These are phyloP conservation scores for Rubroshorea leprosula DNA, from an alignment of 345 rosid genomes.

Conservation along the genomic window DNA sequence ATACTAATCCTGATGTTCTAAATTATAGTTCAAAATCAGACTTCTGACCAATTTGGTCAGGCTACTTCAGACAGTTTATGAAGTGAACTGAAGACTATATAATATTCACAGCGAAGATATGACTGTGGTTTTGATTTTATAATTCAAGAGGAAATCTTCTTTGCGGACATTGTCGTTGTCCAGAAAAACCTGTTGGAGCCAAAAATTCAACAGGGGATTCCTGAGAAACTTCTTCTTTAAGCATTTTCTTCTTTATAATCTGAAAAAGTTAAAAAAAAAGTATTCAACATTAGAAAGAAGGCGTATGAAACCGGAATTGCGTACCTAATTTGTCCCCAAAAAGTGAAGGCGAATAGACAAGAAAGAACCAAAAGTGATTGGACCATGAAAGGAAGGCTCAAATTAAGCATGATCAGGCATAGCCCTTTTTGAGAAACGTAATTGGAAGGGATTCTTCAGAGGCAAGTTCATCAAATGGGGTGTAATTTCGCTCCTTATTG, in stretches of 20 bases:
- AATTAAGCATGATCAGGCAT: conserved; percentile 65
- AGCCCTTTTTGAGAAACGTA: conserved; percentile 59
- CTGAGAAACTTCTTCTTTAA: conserved; percentile 22
- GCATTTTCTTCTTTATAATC: conserved; percentile 4
- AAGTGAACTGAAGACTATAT: background rate
- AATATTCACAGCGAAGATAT: background rate
- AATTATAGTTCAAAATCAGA: conserved; percentile 9
- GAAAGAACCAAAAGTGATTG: conserved; percentile 13
- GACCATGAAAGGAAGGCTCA: conserved; percentile 9
- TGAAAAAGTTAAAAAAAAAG: conserved; percentile 6
- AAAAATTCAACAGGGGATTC: conserved; percentile 10
- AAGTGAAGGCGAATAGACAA: conserved; percentile 15
- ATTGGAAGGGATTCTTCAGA: conserved; percentile 68
- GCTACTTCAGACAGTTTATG: no score
- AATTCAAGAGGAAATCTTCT: background rate
- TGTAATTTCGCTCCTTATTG: conserved; percentile 55
- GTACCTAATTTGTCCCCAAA: conserved; percentile 21
- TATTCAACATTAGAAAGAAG: background rate
- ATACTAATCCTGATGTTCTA: background rate
- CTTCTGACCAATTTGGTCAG: conserved; percentile 5
- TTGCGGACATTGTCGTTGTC: conserved; percentile 3
- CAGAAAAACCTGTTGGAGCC: background rate
- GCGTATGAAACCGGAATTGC: conserved; percentile 12
- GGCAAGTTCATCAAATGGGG: conserved; percentile 63
- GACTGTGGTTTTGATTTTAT: background rate